phyloP scores from a whole-genome alignment of 2,329 filamentous ascomycete genomes.

The Neopestalotiopsis rosae region DNA sequence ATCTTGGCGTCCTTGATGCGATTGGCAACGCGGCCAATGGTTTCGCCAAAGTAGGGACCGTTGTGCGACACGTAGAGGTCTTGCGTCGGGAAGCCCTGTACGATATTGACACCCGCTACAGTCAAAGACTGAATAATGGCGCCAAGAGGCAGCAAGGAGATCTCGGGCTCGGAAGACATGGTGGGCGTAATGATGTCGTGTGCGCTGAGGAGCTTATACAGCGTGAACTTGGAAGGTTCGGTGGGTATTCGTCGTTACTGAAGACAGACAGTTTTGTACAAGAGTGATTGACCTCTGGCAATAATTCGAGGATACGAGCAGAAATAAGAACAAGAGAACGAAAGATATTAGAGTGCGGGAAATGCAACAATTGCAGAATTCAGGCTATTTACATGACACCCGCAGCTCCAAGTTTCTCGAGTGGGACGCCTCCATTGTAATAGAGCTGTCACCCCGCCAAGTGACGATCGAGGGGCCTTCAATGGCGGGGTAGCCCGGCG shows the following conservation, averaged over 20 bases:
- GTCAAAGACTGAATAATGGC: conserved; percentile 83
- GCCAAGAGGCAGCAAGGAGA: conserved; percentile 74
- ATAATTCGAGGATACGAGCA: background rate
- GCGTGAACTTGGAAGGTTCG: background rate
- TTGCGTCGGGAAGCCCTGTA: conserved; percentile 80
- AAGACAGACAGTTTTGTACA: too few species aligned
- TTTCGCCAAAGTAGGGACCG: conserved; percentile 85
- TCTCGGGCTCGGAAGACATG: conserved; percentile 46
- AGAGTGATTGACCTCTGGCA: too few species aligned
- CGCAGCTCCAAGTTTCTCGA: background rate
- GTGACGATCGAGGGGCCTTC: background rate
- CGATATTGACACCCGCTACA: conserved; percentile 82
- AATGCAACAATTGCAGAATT: conserved; percentile 8
- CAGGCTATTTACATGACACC: conserved; percentile 18
- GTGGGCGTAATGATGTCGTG: background rate
- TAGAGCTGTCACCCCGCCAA: background rate
- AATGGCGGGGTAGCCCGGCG: conserved; percentile 18
- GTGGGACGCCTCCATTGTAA: conserved; percentile 1
- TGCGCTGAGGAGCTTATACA: background rate
- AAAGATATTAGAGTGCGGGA: background rate
- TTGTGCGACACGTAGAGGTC: conserved; percentile 79
- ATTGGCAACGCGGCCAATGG: conserved; percentile 86
- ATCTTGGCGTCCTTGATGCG: conserved; percentile 77
- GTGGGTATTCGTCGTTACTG: too few species aligned
- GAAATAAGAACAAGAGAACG: background rate